A percentile compares a stretch with the other conserved stretches of the same genome.
These are phyloP conservation scores for Catenaria anguillulae DNA, from an alignment of 371 early-diverging fungal genomes.

Conservation along the genomic window DNA sequence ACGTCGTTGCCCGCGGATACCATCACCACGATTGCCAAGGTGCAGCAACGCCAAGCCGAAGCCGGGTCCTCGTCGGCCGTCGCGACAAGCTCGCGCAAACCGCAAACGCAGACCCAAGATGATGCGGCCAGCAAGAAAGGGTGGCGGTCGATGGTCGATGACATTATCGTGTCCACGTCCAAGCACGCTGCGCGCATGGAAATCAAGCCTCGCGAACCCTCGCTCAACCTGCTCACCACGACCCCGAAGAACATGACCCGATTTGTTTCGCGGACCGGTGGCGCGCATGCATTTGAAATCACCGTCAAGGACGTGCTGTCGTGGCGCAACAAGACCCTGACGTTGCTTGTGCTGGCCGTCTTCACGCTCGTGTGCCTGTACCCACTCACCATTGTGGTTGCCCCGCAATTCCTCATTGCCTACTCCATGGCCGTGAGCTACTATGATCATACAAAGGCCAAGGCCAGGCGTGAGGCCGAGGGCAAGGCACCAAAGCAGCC, in stretches of 20 bases:
- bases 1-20: background rate
- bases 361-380: conserved; percentile 6
- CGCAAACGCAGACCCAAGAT: background rate
- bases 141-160: background rate
- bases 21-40: background rate
- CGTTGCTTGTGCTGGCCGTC: background rate
- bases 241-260: conserved; percentile 21
- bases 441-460: conserved; percentile 19
- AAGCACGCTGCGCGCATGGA: background rate
- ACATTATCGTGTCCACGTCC: conserved; percentile 2
- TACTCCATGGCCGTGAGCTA: conserved; percentile 20
- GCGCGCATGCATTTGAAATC: conserved; percentile 20
- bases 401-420: conserved; percentile 22
- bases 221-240: conserved; percentile 10
- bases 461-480: conserved; percentile 3
- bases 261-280: conserved; percentile 22
- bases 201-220: background rate
- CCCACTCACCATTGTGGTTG: conserved; percentile 21
- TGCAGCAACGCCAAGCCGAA: background rate
- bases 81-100: background rate
- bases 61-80: background rate
- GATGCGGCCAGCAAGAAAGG: background rate
- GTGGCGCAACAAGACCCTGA: conserved; percentile 21
- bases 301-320: conserved; percentile 20
- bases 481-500: conserved; percentile 5